A percentile compares a stretch with the other conserved stretches of the same genome.
These are phyloP conservation scores for Xylaria flabelliformis DNA, from an alignment of 495 filamentous ascomycete genomes.

Conservation along the genomic window DNA sequence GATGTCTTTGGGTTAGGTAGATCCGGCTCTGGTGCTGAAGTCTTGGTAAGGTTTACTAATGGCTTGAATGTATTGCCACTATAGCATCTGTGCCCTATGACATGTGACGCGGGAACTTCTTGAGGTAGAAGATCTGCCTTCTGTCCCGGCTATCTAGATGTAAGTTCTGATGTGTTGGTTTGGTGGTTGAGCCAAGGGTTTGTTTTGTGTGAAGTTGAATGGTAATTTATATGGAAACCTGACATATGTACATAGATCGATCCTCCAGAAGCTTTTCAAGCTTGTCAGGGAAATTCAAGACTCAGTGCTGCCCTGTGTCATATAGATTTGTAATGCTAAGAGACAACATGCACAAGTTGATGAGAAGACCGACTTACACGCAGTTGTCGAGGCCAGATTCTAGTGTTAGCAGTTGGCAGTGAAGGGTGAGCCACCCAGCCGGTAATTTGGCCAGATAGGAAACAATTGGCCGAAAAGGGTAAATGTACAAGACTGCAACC, in stretches of 20 bases:
- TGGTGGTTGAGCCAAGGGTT: neutral
- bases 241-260: neutral
- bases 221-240: neutral
- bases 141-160: neutral
- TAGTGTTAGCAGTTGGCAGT: neutral
- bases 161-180: neutral
- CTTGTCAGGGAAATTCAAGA: neutral
- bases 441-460: neutral
- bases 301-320: neutral
- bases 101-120: conserved; percentile 1
- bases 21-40: neutral
- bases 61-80: neutral
- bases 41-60: conserved; percentile 17
- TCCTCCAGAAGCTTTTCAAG: neutral
- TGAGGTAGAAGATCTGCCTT: conserved; percentile 2
- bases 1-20: neutral
- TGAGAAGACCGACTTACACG: conserved; percentile 11
- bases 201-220: neutral
- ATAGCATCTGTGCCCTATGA: neutral
- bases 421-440: neutral
- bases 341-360: neutral
- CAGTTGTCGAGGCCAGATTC: neutral
- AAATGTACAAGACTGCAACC: conserved; percentile 13
- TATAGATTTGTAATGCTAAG: neutral
- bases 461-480: conserved; percentile 1